phyloP scores from a whole-genome alignment of 2,329 filamentous ascomycete species.

The Pezicula neosporulosa region DNA sequence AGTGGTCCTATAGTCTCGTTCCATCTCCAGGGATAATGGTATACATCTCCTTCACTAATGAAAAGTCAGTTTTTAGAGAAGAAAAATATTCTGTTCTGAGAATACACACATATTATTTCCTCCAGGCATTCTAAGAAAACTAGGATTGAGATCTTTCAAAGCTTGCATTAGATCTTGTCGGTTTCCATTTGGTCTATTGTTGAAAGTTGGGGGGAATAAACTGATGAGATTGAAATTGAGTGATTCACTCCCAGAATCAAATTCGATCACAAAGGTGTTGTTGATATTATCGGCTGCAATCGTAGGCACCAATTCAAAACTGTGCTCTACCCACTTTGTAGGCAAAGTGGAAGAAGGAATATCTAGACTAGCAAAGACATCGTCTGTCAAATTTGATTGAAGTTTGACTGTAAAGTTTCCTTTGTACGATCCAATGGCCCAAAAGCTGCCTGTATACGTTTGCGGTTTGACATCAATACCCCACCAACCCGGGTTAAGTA shows the following conservation, averaged over 20 bases:
- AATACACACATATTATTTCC: conserved; percentile 51
- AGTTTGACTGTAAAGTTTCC: conserved; percentile 27
- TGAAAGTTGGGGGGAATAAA: conserved; percentile 58
- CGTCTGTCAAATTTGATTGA: conserved; percentile 8
- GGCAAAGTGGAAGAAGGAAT: conserved; percentile 10
- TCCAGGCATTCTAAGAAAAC: conserved; percentile 63
- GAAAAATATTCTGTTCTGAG: conserved; percentile 15
- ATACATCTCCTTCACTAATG: conserved; percentile 12
- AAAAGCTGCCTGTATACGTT: conserved; percentile 25
- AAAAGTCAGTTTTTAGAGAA: conserved; percentile 24
- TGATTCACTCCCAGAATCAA: conserved; percentile 38
- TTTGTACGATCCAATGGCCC: conserved; percentile 15
- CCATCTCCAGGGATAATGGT: conserved; percentile 26
- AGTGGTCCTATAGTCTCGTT: conserved; percentile 37
- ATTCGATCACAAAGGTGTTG: conserved; percentile 53
- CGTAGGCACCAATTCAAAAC: conserved; percentile 13
- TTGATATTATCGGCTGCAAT: conserved; percentile 32
- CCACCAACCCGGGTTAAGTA: conserved; percentile 54
- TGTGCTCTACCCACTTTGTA: conserved; percentile 19
- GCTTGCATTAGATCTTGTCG: conserved; percentile 51
- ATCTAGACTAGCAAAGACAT: conserved; percentile 16
- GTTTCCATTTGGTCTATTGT: conserved; percentile 52
- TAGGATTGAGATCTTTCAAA: conserved; percentile 48
- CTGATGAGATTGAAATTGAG: conserved; percentile 57
- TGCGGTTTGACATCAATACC: conserved; percentile 38